Evolutionary conservation across 202 grass and related monocot species (phyloP).

Genomic region (Schoenoplectus triqueter): DNA sequence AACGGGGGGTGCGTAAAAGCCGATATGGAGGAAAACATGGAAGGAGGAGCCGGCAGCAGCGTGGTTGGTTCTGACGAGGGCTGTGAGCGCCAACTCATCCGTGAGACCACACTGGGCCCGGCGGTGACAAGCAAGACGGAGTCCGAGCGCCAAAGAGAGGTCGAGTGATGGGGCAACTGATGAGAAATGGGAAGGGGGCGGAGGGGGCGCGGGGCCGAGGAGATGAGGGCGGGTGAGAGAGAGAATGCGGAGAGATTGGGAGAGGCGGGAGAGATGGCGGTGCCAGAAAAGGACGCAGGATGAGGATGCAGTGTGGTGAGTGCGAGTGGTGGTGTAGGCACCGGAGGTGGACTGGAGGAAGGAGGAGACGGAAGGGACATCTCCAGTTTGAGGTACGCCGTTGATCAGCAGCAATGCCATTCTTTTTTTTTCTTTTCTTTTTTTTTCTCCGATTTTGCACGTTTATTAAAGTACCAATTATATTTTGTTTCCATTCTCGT

Average conservation of each 20-base stretch:
- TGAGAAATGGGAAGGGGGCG: background rate
- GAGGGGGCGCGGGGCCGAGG: background rate
- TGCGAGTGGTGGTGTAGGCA: constrained; percentile 55
- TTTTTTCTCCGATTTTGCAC: too few species aligned
- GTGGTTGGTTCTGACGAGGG: constrained; percentile 48
- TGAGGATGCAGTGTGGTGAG: constrained; percentile 18
- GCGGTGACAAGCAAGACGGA: constrained; percentile 43
- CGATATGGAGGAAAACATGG: constrained; percentile 64
- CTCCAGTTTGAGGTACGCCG: constrained; percentile 41
- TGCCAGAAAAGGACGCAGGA: constrained; percentile 51
- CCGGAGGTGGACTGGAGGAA: constrained; percentile 49
- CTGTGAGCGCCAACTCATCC: constrained; percentile 60
- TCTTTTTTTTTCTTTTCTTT: too few species aligned
- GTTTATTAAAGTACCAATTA: too few species aligned
- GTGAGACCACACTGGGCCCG: background rate
- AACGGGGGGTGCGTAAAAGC: constrained; percentile 49
- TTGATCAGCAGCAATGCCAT: constrained; percentile 41
- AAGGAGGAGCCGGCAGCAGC: constrained; percentile 47
- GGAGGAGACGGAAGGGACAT: constrained; percentile 41
- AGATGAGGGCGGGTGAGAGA: constrained; percentile 26
- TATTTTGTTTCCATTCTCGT: too few species aligned
- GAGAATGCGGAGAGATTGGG: constrained; percentile 36
- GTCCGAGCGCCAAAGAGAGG: constrained; percentile 49
- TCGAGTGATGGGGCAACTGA: constrained; percentile 21
- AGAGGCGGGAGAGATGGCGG: constrained; percentile 47